These are phyloP conservation scores for Wickerhamomyces queroliae DNA, from an alignment of 805 yeast species.

Conservation along the genomic window DNA sequence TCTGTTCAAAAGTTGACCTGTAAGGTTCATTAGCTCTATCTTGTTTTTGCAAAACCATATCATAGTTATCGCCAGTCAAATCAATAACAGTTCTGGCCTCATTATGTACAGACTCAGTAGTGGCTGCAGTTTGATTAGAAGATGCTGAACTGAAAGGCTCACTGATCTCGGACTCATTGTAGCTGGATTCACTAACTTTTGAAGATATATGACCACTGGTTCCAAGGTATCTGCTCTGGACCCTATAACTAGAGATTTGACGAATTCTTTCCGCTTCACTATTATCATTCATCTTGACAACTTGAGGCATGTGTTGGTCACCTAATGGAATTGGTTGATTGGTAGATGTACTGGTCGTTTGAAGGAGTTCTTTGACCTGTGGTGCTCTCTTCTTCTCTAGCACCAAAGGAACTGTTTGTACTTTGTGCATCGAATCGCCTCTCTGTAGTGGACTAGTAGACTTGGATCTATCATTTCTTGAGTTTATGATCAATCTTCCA, in stretches of 20 bases:
- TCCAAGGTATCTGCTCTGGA: neutral
- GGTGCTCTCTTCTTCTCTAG: too few relatives aligned
- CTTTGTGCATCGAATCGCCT: too few relatives aligned
- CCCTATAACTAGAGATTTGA: neutral
- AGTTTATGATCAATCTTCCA: conserved; percentile 12
- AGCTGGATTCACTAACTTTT: conserved; percentile 17
- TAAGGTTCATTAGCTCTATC: neutral
- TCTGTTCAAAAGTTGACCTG: conserved; percentile 11
- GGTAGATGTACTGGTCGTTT: neutral
- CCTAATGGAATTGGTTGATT: neutral
- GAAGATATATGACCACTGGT: conserved; percentile 7
- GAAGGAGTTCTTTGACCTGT: neutral
- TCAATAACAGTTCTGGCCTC: conserved; percentile 4
- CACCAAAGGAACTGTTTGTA: too few relatives aligned
- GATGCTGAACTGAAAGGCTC: conserved; percentile 16
- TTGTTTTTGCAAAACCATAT: neutral
- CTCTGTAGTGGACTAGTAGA: conserved; percentile 2
- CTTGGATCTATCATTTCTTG: conserved; percentile 9
- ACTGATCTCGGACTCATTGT: conserved; percentile 20
- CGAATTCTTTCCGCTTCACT: conserved; percentile 17
- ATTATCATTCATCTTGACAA: neutral
- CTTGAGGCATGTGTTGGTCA: neutral
- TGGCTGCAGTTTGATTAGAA: conserved; percentile 7
- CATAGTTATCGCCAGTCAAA: conserved; percentile 8
- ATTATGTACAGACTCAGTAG: conserved; percentile 1